Evolutionary conservation across 129 eudicot species (phyloP), one percentile per base, ranked within the genome.

Genomic region (Flaveria bidentis): DNA sequence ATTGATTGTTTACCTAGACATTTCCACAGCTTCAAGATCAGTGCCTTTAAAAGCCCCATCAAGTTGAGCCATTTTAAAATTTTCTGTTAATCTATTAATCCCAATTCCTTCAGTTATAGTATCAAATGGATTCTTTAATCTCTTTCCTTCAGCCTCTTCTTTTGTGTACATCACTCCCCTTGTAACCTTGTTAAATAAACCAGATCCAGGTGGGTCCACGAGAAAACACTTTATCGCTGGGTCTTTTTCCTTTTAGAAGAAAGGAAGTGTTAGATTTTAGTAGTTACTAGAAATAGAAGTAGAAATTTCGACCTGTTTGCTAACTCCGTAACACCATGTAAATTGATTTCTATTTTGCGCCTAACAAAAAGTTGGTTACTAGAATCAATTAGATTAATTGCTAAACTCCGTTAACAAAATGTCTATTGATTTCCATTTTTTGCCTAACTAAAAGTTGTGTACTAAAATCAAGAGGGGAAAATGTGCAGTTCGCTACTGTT

Each of bases 111-210:
- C 99, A 6, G 99, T 94, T 41, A 94, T 69, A 18, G 99, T 91
- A 79, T 94, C 99, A 82, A 94, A 94, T 70, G 99, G 99, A 82
- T 94, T 94, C 75, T 86, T 94, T 60, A 94, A 82, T 67, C 99
- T 85, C 80, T 87, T 85, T 18, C 99, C 99, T 85, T 94, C 99
- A 77, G 99, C 99, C 84, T 94, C 99, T 84, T 94, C 99, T 75
- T 72, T 89, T 8, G 99, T 91, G 90, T 94, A 94, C 99, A 94
- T 94, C 73, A 94, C 99, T 45, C 99, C 99, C 82, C 99, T 85
- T 42, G 90, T 89, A 78, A 91, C 97, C 74, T 89, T 87, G 84
- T 94, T 94, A 85, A 76, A 94, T 85, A 94, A 83, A 76, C 99
- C 99, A 75, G 99, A 94, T 71, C 99, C 99, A 33, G 97, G 99